A percentile compares a stretch with the other conserved stretches of the same genome.
phyloP scores from a whole-genome alignment of 2,329 filamentous ascomycete species.

The Fusarium mangiferae region DNA sequence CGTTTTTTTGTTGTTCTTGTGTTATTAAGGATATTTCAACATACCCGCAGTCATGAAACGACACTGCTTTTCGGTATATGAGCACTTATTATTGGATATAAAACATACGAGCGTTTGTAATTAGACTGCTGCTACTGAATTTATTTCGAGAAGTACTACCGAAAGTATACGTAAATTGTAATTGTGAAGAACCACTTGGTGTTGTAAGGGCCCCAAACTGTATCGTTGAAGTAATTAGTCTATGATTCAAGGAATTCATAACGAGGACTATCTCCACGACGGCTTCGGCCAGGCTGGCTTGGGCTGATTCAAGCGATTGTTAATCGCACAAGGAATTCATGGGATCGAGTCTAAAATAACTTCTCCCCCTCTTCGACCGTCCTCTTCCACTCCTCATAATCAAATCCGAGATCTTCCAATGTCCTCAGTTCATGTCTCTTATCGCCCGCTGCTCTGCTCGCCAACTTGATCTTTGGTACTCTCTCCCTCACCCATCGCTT shows the following conservation, averaged over 20 bases:
- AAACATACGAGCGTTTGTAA: constrained; percentile 9
- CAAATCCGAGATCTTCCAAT: constrained; percentile 53
- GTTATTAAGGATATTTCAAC: not conserved
- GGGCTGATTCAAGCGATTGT: not conserved
- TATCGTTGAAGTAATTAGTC: not conserved
- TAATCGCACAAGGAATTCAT: not conserved
- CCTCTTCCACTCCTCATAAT: constrained; percentile 48
- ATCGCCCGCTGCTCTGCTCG: constrained; percentile 50
- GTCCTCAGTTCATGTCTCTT: constrained; percentile 48
- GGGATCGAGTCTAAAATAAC: constrained; percentile 7
- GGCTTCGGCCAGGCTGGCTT: not conserved
- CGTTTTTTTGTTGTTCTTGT: not conserved
- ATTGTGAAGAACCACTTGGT: no score
- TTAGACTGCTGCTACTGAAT: not conserved
- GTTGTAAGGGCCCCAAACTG: not conserved
- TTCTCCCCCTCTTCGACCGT: constrained; percentile 31
- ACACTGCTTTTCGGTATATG: not conserved
- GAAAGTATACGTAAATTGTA: not conserved
- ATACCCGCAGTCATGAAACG: not conserved
- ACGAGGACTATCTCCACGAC: not conserved
- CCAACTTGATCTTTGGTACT: constrained; percentile 55
- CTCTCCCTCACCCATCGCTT: constrained; percentile 53
- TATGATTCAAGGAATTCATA: not conserved
- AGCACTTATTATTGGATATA: not conserved
- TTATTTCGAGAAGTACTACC: not conserved